phyloP scores from a whole-genome alignment of 306 rosid genomes.

The Arachis hypogaea region DNA sequence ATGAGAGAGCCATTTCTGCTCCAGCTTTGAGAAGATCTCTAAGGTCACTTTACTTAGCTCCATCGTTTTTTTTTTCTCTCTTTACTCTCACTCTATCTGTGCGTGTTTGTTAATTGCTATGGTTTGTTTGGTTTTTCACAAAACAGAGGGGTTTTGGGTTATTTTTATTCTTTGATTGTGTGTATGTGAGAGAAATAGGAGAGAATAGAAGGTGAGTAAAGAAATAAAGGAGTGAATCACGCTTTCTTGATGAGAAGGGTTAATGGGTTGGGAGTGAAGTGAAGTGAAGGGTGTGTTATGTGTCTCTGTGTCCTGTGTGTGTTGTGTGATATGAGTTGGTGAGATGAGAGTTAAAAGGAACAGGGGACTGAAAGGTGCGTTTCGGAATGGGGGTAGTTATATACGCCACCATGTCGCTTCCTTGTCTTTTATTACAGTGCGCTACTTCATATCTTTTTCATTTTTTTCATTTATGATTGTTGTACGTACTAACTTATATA shows the following conservation, averaged over 20 bases:
- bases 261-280: conserved; percentile 42
- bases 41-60: conserved; percentile 78
- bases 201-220: conserved; percentile 30
- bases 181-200: background rate
- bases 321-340: conserved; percentile 37
- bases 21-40: conserved; percentile 91
- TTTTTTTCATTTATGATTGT: no score
- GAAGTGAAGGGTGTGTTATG: background rate
- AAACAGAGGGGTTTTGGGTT: conserved; percentile 6
- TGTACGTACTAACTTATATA: no score
- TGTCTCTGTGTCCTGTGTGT: background rate
- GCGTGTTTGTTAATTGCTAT: background rate
- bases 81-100: background rate
- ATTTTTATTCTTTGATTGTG: background rate
- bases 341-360: conserved; percentile 45
- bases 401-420: conserved; percentile 38
- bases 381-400: conserved; percentile 49
- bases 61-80: conserved; percentile 40
- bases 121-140: background rate
- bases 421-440: conserved; percentile 18
- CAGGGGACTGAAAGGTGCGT: conserved; percentile 42
- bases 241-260: conserved; percentile 49
- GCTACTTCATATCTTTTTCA: background rate
- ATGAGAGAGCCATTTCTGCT: conserved; percentile 96
- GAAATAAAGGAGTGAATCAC: conserved; percentile 45